These are phyloP conservation scores for Fraxinus baroniana DNA, from an alignment of 305 asterid species.

Conservation along the genomic window DNA sequence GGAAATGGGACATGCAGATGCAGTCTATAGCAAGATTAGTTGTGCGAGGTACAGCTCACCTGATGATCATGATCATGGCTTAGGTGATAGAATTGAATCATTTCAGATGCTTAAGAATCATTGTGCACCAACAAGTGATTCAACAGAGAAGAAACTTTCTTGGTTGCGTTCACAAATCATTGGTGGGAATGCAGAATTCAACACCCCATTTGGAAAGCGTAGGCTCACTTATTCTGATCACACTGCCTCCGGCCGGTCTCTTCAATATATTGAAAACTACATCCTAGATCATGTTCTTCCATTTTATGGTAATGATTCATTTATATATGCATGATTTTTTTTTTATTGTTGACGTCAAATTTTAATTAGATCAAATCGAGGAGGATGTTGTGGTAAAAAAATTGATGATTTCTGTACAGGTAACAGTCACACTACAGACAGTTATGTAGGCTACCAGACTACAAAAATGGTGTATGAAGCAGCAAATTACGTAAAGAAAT, in stretches of 20 bases:
- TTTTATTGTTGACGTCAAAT: not conserved
- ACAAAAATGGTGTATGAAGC: slow-evolving; percentile 52
- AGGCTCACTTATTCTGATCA: slow-evolving; percentile 73
- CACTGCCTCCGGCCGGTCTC: slow-evolving; percentile 72
- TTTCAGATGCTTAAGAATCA: slow-evolving; percentile 18
- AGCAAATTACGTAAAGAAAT: slow-evolving; percentile 45
- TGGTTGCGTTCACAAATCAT: slow-evolving; percentile 70
- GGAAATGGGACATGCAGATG: not conserved
- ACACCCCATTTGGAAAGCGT: slow-evolving; percentile 61
- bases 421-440: slow-evolving; percentile 65
- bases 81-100: slow-evolving; percentile 9
- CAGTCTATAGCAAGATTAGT: not conserved
- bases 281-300: slow-evolving; percentile 51
- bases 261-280: slow-evolving; percentile 52
- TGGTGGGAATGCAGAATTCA: slow-evolving; percentile 40
- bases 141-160: slow-evolving; percentile 37
- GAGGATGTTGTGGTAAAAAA: not conserved
- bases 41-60: not conserved
- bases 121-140: slow-evolving; percentile 17
- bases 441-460: slow-evolving; percentile 54
- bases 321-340: not conserved
- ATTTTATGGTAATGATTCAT: slow-evolving; percentile 48
- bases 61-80: not conserved
- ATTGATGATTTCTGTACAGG: slow-evolving; percentile 29
- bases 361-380: not conserved